Evolutionary conservation across 768 basidiomycete species (phyloP).

Genomic region (Amanita thiersii): DNA sequence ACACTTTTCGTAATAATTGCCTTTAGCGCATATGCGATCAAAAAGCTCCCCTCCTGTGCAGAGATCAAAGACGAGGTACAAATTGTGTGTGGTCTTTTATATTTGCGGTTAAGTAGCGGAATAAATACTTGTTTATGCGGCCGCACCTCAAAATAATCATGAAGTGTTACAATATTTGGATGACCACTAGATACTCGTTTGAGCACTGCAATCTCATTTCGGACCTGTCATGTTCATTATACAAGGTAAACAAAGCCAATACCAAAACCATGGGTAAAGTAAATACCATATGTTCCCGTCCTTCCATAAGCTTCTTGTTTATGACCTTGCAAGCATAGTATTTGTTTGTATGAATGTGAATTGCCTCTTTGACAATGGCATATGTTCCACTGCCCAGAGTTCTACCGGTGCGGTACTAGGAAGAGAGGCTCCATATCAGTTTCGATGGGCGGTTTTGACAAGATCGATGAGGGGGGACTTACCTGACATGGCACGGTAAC

Average conservation of each 20-base stretch:
- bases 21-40: constrained; percentile 95
- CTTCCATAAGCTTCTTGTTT: constrained; percentile 99
- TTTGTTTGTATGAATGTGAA: constrained; percentile 83
- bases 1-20: constrained; percentile 92
- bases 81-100: constrained; percentile 75
- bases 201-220: constrained; percentile 94
- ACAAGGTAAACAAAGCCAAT: neutral
- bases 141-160: constrained; percentile 91
- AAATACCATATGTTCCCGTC: constrained; percentile 90
- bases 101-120: too few species aligned
- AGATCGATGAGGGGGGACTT: constrained; percentile 11
- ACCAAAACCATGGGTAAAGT: constrained; percentile 4
- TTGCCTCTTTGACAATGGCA: constrained; percentile 92
- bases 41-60: constrained; percentile 99
- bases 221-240: constrained; percentile 50
- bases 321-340: constrained; percentile 99
- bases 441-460: constrained; percentile 9
- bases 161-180: constrained; percentile 83
- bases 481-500: constrained; percentile 43
- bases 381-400: constrained; percentile 90
- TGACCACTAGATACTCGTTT: constrained; percentile 91
- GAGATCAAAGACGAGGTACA: constrained; percentile 92
- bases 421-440: constrained; percentile 4
- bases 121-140: neutral
- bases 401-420: constrained; percentile 80